Base-by-base conservation (phyloP, 176 grass and related monocot species). In the Panicum miliaceum region DNA sequence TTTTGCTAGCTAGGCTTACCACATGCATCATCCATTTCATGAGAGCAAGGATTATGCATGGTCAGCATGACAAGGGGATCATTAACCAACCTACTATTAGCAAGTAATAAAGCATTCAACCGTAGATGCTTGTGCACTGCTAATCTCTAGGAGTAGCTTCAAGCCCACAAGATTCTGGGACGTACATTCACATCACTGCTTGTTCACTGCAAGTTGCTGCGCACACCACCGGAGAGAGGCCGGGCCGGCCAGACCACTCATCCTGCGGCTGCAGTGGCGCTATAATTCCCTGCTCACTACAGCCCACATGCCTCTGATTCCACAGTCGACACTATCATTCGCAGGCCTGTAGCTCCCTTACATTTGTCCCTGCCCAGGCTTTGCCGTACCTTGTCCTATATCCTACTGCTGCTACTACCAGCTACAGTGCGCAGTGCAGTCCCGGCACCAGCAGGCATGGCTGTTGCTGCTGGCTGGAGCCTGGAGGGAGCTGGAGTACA, bases 251-350 rank as follows among this genome's bases (percentile, higher is more conserved):
- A 78, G 82, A 80, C 71, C 82, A 74, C 68, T n/a, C 79, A 70
- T 74, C 50, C 50, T 86, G 76, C 71, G 57, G 41, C 54, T 53
- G 66, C 64, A 27, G n/a, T 57, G 79, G 7, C 63, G 64, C 83
- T 84, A 85, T 91, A 69, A 90, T 94, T 92, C 64, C 42, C 48
- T 82, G 85, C 86, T 80, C 90, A 89, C 92, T 83, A 91, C 81
- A 89, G 84, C 54, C 86, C 82, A 90, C 95, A 94, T 86, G 88
- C 72, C 81, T 78, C 89, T 87, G 63, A 82, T 84, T 94, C 84
- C 85, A 80, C 91, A 89, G 88, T 84, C 81, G 93, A 98, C 96
- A 95, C 40, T 75, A 98, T 98, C 81, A 98, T 98, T 88, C 35
- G 19, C 75, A 87, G 89, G 81, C 73, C 86, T 90, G 89, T 80